Base-by-base conservation (phyloP, 805 yeast genomes). In the Monosporozyma siamensis region DNA sequence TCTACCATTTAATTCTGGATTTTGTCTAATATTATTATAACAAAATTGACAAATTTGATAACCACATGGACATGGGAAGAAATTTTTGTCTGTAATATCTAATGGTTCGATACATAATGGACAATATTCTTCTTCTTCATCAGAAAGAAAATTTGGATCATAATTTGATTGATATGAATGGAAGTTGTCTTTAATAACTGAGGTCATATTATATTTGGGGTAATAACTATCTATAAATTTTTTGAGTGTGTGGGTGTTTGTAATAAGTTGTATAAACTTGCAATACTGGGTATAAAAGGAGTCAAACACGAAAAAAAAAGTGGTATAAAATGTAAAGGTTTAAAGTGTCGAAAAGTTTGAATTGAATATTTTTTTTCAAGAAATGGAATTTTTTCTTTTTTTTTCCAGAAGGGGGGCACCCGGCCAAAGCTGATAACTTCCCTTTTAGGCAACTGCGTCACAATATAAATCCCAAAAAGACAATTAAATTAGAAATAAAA, bases 21-120 rank as follows among this genome's bases (percentile, higher is more conserved):
- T 90, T 50, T 87, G 92, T 50, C 96, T 76, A 55, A 92, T 92
- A 62, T 89, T 90, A 67, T 92, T 92, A 71, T 90, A 92, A 64
- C 99, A 92, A 61, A 92, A 92, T 71, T 90, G 97, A 64, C 99
- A 92, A 45, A 92, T 85, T 63, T 94, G 97, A 58, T 92, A 92
- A 15, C 99, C 99, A 68, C 99, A 92, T 1, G 97, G 97, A 70
- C 99, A 92, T n/a, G 99, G 99, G 63, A 83, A 87, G 72, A 92
- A 92, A 67, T 88, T 86, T 58, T 84, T 87, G 65, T 92, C 98
- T 14, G 95, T 83, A 38, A 90, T 79, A 64, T 92, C 99, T 88
- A 92, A 81, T 61, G 92, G 97, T 66, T 92, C 99, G 58, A 89
- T 90, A 69, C 99, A 92, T 49, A 92, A 75, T 44, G 98, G 98